Evolutionary conservation across 441 rosid species (phyloP), one percentile per base, ranked within the genome.

Genomic region (Kokia cookei): DNA sequence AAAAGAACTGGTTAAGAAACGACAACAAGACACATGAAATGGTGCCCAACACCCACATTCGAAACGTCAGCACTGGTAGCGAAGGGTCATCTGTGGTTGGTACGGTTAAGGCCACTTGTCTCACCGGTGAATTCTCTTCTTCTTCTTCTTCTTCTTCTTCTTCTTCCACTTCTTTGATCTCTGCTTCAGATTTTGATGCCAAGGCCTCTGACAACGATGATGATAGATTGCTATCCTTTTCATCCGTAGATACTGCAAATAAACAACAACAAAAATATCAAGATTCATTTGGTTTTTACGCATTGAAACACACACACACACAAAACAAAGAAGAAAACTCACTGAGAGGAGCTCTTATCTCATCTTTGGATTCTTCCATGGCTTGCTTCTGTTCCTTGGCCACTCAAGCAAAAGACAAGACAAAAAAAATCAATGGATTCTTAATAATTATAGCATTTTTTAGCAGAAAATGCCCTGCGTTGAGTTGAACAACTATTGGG

Each of bases 1-100:
- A 91, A 48, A 94, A 94, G 88, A 94, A 94, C 80, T 92, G 97
- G 78, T 94, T 94, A 29, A 94, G 91, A 76, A 94, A 92, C 0
- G 98, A 94, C 29, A 94, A 55, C 3, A 94, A 77, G 59, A 84
- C 80, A 35, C 98, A 91, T 0, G 98, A 92, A 4, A 92, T 5
- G 0, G 88, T 84, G 73, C 98, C 97, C 24, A 94, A 83, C 11
- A 94, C 87, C 98, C 98, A 94, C 97, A 92, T 92, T 57, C 97
- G 85, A 62, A 94, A 94, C 8, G 98, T 94, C 27, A 92, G 75
- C 65, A 90, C 97, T 4, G 94, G 97, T 19, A 92, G 84, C 57
- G 92, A 85, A 1, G 93, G 85, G 71, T 92, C 94, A 65, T 94
- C 97, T 13, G 93, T 84, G 26, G 91, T 89, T 0, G 89, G 91